Percentiles rank a stretch among this genome's conserved stretches.
phyloP scores from a whole-genome alignment of 306 rosid genomes.

The Malus sieversii region DNA sequence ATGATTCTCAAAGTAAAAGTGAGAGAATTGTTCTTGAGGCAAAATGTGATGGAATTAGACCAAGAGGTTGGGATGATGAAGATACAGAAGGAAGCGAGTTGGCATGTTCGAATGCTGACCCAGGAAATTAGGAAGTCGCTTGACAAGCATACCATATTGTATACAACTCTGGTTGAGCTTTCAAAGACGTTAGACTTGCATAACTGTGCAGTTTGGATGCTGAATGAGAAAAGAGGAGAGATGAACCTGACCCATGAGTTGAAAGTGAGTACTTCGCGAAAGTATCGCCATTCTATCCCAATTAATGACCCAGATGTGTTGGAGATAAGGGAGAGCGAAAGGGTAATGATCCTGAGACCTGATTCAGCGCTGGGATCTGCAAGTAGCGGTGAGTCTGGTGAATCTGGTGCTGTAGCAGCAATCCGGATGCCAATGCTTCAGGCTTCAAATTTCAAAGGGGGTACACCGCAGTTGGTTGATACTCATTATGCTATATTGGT shows the following conservation, averaged over 20 bases:
- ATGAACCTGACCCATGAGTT: constrained; percentile 68
- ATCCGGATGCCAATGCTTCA: constrained; percentile 77
- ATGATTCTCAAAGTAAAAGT: constrained; percentile 67
- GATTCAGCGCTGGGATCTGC: constrained; percentile 60
- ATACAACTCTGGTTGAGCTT: constrained; percentile 77
- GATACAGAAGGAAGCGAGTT: constrained; percentile 68
- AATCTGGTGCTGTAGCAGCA: constrained; percentile 57
- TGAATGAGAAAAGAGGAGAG: constrained; percentile 36
- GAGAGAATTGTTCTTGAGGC: constrained; percentile 64
- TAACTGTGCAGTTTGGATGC: constrained; percentile 90
- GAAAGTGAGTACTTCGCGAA: constrained; percentile 27
- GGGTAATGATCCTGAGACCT: constrained; percentile 57
- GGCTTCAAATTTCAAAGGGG: constrained; percentile 74
- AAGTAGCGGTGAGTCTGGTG: constrained; percentile 41
- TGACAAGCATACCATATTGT: constrained; percentile 67
- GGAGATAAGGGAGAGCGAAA: constrained; percentile 40
- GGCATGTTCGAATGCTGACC: constrained; percentile 80
- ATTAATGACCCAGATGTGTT: constrained; percentile 46
- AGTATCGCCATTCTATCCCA: constrained; percentile 40
- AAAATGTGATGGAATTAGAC: constrained; percentile 63
- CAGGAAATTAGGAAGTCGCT: constrained; percentile 66
- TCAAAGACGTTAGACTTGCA: constrained; percentile 60
- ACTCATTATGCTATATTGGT: constrained; percentile 63
- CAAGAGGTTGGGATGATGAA: constrained; percentile 82
- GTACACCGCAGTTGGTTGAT: constrained; percentile 63